Evolutionary conservation across 257 asterid species (phyloP), one percentile per base, ranked within the genome.

Genomic region (Linderniella brevidens): DNA sequence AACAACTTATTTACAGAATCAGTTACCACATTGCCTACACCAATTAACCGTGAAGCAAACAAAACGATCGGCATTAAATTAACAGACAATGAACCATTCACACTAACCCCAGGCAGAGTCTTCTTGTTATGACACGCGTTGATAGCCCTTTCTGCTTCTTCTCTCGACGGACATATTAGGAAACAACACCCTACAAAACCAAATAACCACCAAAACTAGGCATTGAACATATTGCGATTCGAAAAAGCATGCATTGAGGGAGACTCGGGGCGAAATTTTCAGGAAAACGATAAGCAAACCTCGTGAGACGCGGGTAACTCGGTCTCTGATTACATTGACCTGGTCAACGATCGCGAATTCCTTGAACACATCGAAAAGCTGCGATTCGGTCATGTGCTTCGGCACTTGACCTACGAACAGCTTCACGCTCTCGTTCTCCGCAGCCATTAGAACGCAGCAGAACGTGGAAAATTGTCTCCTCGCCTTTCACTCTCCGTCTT

Each of bases 331-430:
- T 19, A 90, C 49, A 79, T 77, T 84, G 83, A 88, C 98, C 66
- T 85, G 93, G 49, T 81, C 93, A 6, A 85, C 92, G 51, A 66
- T 13, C 17, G 94, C 85, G 56, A 81, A 63, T 52, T 90, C 93
- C 19, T 60, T 16, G 61, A 90, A 85, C 78, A 73, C 37, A 52
- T 67, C 70, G 54, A 67, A 70, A 14, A 90, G 79, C 76, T 90
- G 76, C 52, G 71, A 66, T 71, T 90, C 96, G 64, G 74, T 72
- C 94, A 79, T 79, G 57, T 75, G 66, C 75, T 81, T 90, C 44
- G 98, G 96, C 66, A 85, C 94, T 69, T 90, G 99, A 48, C 99
- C 99, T 4, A 82, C 96, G 61, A 90, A 90, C 61, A 90, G 73
- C 92, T 90, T 90, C 63, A 90, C 96, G 69, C 94, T 73, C 60